Base-by-base conservation (phyloP, 331 rosid genomes). In the Quercus lobata region DNA sequence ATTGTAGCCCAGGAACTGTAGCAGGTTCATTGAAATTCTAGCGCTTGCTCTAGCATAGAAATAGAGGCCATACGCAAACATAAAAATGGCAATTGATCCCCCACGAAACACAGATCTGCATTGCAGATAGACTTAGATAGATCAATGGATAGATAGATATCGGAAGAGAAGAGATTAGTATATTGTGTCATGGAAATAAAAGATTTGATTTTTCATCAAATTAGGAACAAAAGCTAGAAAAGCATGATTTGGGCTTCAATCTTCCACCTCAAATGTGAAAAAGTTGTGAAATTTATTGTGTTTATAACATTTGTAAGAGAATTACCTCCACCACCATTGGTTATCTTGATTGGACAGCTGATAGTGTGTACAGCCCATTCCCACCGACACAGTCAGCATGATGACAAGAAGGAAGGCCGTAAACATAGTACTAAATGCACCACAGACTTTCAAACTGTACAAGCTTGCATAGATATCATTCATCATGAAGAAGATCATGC, bases 291-390 rank as follows among this genome's bases (percentile, higher is more conserved):
- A 41, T 41, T 41, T 41, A 8, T 15, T 11, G 5, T 46, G 1
- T 46, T 46, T 46, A 46, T 12, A 41, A 6, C 5, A 8, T 2
- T 11, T 10, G 14, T 46, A 49, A 18, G 17, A 53, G 58, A 49
- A 61, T 25, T 77, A 77, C 80, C 80, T 77, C 80, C 80, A 77
- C 68, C 74, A 55, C 80, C 80, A 77, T 5, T 77, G 14, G 21
- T 68, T 44, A 53, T 77, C 80, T 18, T 77, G 3, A 11, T 55
- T 49, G 66, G 25, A 41, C 41, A 77, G 74, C 54, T 77, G 80
- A 21, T 62, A 27, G 34, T 29, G 2, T 4, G 80, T 77, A 55
- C 53, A 56, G 1, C 22, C 7, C 35, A 53, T 0, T 52, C 55
- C 80, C 32, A 27, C 21, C 0, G 53, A 4, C 8, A 25, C 10